phyloP scores from a whole-genome alignment of 345 rosid genomes.

The Cardamine occulta region DNA sequence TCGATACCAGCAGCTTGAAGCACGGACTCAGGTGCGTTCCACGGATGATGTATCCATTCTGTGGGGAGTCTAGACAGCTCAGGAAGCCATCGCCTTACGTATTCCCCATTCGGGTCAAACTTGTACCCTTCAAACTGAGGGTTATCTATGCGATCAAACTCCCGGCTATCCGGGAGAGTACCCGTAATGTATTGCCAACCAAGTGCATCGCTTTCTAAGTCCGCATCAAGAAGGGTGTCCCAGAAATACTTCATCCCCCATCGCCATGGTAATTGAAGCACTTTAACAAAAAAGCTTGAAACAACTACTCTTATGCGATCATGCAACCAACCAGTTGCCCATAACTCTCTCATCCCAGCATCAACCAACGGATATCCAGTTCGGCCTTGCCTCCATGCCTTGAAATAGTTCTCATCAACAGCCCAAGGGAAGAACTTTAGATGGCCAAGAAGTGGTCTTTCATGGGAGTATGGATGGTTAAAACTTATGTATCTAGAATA shows the following conservation, averaged over 20 bases:
- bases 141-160: conserved; percentile 87
- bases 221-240: conserved; percentile 98
- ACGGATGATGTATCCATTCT: conserved; percentile 99
- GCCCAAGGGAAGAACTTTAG: conserved; percentile 96
- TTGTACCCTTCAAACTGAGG: conserved; percentile 98
- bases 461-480: conserved; percentile 93
- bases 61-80: conserved; percentile 96
- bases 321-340: conserved; percentile 99
- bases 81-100: conserved; percentile 97
- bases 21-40: conserved; percentile 93
- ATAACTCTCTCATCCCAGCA: conserved; percentile 98
- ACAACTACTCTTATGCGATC: conserved; percentile 97
- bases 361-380: conserved; percentile 98
- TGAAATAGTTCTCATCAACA: conserved; percentile 79
- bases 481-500: conserved; percentile 93
- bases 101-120: conserved; percentile 91
- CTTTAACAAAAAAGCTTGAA: conserved; percentile 97
- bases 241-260: conserved; percentile 99
- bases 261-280: conserved; percentile 95
- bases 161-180: conserved; percentile 91
- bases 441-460: conserved; percentile 92
- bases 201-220: conserved; percentile 94
- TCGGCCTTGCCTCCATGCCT: conserved; percentile 99
- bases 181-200: conserved; percentile 99
- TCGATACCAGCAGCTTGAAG: conserved; percentile 98